A percentile compares a stretch with the other conserved stretches of the same genome.
Evolutionary conservation across 1,284 basidiomycete genomes (phyloP).

Genomic region (Cronartium quercuum): DNA sequence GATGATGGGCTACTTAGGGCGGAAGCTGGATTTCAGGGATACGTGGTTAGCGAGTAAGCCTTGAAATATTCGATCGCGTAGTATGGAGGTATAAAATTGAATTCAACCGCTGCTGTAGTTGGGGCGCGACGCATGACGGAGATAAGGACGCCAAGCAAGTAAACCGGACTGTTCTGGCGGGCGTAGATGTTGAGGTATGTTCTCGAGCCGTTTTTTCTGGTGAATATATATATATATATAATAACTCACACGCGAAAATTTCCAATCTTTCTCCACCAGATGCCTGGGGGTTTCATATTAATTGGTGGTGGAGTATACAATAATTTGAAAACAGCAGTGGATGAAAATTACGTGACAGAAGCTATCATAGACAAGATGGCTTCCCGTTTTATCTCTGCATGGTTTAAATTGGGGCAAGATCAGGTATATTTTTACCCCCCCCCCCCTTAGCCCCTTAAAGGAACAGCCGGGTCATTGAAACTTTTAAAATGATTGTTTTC

Average conservation of each 20-base stretch:
- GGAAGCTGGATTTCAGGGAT: conserved; percentile 46
- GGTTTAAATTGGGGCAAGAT: conserved; percentile 14
- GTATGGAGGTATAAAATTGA: background rate
- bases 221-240: too few relatives aligned
- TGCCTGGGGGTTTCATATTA: conserved; percentile 3
- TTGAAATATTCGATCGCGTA: background rate
- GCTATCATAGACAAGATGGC: conserved; percentile 10
- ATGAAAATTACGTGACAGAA: background rate
- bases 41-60: conserved; percentile 45
- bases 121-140: conserved; percentile 13
- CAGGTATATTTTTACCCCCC: too few relatives aligned
- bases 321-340: conserved; percentile 16
- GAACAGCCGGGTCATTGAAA: too few relatives aligned
- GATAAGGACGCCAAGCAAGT: background rate
- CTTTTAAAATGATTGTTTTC: too few relatives aligned
- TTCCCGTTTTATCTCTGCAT: conserved; percentile 9
- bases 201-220: too few relatives aligned
- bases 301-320: conserved; percentile 21
- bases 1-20: conserved; percentile 46
- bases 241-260: background rate
- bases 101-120: background rate
- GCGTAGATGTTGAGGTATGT: conserved; percentile 16
- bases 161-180: conserved; percentile 5
- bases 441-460: too few relatives aligned
- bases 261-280: background rate